Base-by-base conservation (phyloP, 345 rosid genomes). In the Populus nigra region DNA sequence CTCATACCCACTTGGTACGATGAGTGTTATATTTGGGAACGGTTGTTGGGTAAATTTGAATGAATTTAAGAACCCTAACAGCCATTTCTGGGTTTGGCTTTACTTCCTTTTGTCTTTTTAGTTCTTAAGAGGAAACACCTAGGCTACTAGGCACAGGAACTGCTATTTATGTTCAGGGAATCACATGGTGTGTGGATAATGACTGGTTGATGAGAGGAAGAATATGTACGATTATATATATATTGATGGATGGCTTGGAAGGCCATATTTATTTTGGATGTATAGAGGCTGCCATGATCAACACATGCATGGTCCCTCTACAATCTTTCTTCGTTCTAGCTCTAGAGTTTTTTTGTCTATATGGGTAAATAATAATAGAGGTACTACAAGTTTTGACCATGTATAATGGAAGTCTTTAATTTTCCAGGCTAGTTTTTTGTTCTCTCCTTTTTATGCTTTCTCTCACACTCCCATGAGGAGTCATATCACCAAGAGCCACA, bases 101-200 rank as follows among this genome's bases (percentile, higher is more conserved):
- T 9, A 59, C 29, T 41, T 50, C 11, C 1, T 11, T 53, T 72
- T 73, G 65, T 72, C 11, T 8, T 18, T 36, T 8, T 73, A 59
- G 75, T 55, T 63, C 36, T 36, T 35, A 29, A 36, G 68, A 63
- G 25, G 75, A 72, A 80, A 72, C 50, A 20, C 22, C 23, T 18
- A 68, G 20, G 50, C 73, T 29, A 20, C 73, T 47, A 7, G 20
- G 80, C 49, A 59, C 53, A 73, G 73, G 55, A 27, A 29, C 73
- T 82, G 81, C 85, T 73, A 79, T 63, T 23, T 50, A 38, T 61
- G 66, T 45, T 7, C 41, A 75, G 75, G 43, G 45, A 15, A 47
- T 74, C 82, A 79, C 82, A 75, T 77, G 86, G 82, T 41, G 13
- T 43, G 3, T 68, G 74, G 86, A 80, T 7, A 20, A 79, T 39